Conservation (phyloP, 1,284 basidiomycete genomes). For the Fomitiporia mediterranea region DNA sequence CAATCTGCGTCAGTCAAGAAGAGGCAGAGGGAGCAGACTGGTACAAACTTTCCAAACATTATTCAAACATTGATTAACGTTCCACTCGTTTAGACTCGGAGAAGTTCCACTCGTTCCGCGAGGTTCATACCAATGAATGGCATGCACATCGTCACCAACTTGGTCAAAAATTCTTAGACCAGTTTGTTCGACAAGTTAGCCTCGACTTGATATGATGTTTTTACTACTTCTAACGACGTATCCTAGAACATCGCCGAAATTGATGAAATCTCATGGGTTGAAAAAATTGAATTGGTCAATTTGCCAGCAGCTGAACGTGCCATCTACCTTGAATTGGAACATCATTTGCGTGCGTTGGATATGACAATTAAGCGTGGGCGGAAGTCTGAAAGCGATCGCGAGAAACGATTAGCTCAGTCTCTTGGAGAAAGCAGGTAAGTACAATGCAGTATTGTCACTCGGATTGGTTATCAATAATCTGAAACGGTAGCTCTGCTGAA, state of each 20-base stretch:
- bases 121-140: conserved; percentile 90
- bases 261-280: conserved; percentile 84
- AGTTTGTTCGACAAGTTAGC: conserved; percentile 78
- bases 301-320: conserved; percentile 93
- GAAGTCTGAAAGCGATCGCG: conserved; percentile 88
- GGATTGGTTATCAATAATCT: too few species aligned
- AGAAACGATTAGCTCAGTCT: conserved; percentile 80
- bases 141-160: conserved; percentile 81
- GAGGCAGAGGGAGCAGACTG: conserved; percentile 78
- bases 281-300: conserved; percentile 61
- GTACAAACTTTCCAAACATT: conserved; percentile 33
- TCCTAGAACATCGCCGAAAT: conserved; percentile 91
- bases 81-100: conserved; percentile 66
- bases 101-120: conserved; percentile 94
- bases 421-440: conserved; percentile 84
- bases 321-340: conserved; percentile 94
- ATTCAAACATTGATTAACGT: conserved; percentile 12
- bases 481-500: conserved; percentile 81
- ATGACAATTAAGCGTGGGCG: conserved; percentile 82
- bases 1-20: conserved; percentile 72
- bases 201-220: neutral
- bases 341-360: conserved; percentile 84
- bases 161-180: conserved; percentile 81
- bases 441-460: conserved; percentile 5
- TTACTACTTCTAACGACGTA: conserved; percentile 2